Base-by-base conservation (phyloP, 75 land plant species). In the Sequoia sempervirens region DNA sequence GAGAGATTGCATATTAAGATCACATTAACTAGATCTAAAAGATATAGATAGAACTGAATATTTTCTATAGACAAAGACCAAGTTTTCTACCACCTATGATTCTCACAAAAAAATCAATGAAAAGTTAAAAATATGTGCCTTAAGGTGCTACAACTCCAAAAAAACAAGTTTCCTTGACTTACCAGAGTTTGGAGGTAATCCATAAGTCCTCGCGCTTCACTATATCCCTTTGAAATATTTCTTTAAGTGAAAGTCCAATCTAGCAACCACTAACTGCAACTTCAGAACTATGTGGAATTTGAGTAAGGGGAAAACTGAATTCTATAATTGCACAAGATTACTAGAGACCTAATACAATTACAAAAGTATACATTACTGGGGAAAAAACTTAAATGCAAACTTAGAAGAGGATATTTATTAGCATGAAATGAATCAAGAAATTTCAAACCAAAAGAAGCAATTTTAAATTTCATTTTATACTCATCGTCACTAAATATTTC, bases 161-260 rank as follows among this genome's bases (percentile, higher is more conserved):
- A 56, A 2, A 56, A 3, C 56, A 54, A 17, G 32, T 68, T 68
- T 68, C 70, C 28, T 68, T 28, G 70, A 68, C 70, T 34, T 61
- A 86, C 87, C 87, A 79, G n/a, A 86, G 75, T 83, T 86, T 86
- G 3, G 87, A 86, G n/a, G 87, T 86, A 46, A 86, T 86, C 76
- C 76, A 86, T 26, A 86, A 52, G 41, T 86, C 87, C 30, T 46
- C 61, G 5, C 87, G 85, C 54, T 86, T 86, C 34, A 86, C 87
- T 18, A 80, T 76, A 85, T 81, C 61, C 5, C 43, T 17, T 50
- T 46, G 14, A 47, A 86, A 79, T 10, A 86, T 36, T 20, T 86
- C 53, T 46, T 83, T 83, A 41, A 86, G 52, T 0, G 87, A 82
- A 75, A 11, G 17, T 28, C 87, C 87, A 80, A 86, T 75, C 87